These are phyloP conservation scores for Cinchona pubescens DNA, from an alignment of 257 asterid genomes.

Conservation along the genomic window DNA sequence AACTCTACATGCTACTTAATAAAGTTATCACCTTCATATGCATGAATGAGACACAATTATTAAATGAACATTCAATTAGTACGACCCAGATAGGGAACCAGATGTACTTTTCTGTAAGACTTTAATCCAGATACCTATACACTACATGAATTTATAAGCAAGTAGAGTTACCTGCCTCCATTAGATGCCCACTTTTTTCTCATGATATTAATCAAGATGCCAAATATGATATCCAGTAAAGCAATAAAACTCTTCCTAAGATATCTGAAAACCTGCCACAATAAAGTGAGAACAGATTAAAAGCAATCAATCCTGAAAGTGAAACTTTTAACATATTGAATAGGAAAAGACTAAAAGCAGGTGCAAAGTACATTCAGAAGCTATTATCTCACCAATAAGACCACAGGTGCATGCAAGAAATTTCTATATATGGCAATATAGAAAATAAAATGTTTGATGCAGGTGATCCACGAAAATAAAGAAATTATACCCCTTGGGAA, in stretches of 20 bases:
- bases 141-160: not conserved
- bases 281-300: too few species aligned
- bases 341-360: not conserved
- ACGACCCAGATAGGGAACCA: too few species aligned
- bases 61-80: too few species aligned
- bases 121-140: not conserved
- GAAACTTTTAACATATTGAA: not conserved
- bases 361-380: not conserved
- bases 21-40: too few species aligned
- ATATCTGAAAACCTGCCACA: constrained; percentile 49
- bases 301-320: not conserved
- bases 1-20: too few species aligned
- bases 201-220: constrained; percentile 44
- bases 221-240: constrained; percentile 49
- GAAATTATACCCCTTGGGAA: constrained; percentile 29
- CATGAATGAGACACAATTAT: too few species aligned
- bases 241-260: constrained; percentile 40
- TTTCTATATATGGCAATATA: not conserved
- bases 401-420: not conserved
- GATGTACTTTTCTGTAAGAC: not conserved
- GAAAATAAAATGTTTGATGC: not conserved
- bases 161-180: constrained; percentile 45
- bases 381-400: not conserved
- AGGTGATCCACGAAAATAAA: not conserved
- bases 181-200: constrained; percentile 42